Evolutionary conservation across 345 rosid species (phyloP).

Genomic region (Arabidopsis arenosa): DNA sequence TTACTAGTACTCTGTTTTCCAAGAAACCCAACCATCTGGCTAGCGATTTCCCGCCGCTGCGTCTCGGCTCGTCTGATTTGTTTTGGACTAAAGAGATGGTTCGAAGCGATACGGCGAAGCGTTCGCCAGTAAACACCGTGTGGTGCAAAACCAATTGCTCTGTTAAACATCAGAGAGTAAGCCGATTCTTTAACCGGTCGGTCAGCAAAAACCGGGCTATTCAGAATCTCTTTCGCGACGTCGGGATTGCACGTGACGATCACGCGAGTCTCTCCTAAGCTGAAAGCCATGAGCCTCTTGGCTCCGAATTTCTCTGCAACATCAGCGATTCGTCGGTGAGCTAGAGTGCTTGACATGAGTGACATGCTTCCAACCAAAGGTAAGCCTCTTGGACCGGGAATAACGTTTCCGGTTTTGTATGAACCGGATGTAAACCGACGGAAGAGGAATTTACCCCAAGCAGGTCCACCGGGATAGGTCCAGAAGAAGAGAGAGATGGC

Average conservation of each 20-base stretch:
- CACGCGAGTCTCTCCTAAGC: slow-evolving; percentile 69
- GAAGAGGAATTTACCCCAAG: slow-evolving; percentile 63
- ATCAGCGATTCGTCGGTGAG: slow-evolving; percentile 64
- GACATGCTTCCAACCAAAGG: slow-evolving; percentile 72
- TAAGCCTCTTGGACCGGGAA: slow-evolving; percentile 78
- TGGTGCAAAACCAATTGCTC: slow-evolving; percentile 86
- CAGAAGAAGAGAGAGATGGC: slow-evolving; percentile 54
- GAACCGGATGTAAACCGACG: slow-evolving; percentile 26
- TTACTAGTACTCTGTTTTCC: slow-evolving; percentile 29
- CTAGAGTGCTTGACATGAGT: slow-evolving; percentile 60
- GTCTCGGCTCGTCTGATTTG: slow-evolving; percentile 58
- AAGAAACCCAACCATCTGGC: slow-evolving; percentile 56
- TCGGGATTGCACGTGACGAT: slow-evolving; percentile 71
- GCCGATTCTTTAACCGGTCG: slow-evolving; percentile 84
- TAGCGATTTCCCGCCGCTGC: slow-evolving; percentile 53
- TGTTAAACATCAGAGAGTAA: slow-evolving; percentile 68
- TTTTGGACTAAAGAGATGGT: slow-evolving; percentile 67
- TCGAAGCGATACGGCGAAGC: slow-evolving; percentile 61
- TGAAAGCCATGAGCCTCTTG: slow-evolving; percentile 71
- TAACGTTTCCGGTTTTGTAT: slow-evolving; percentile 39
- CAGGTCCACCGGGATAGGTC: slow-evolving; percentile 75
- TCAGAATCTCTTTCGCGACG: slow-evolving; percentile 70
- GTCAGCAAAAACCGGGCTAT: slow-evolving; percentile 68
- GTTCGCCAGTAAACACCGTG: slow-evolving; percentile 83
- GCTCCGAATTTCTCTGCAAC: slow-evolving; percentile 53